Percentiles rank a stretch among this genome's conserved stretches.
phyloP scores from a whole-genome alignment of 2,329 filamentous ascomycete species.

The Colletotrichum trifolii region DNA sequence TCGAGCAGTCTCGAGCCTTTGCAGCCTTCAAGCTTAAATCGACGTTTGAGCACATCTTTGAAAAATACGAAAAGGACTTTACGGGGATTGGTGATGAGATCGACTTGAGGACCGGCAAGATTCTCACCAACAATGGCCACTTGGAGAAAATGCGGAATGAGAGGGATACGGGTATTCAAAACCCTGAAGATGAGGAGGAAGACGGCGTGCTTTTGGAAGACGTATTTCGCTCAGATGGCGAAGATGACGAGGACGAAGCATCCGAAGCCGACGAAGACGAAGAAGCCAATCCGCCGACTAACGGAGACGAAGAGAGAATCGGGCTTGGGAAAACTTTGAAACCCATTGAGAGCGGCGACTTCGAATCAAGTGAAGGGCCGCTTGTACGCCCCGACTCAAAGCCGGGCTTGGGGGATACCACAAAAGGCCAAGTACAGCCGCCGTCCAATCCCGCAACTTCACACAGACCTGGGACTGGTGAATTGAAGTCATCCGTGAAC shows the following conservation, averaged over 20 bases:
- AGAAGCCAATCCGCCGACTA: conserved; percentile 39
- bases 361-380: too few relatives aligned
- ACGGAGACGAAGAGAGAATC: conserved; percentile 44
- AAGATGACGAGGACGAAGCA: conserved; percentile 41
- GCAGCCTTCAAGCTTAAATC: conserved; percentile 81
- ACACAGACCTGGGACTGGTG: conserved; percentile 38
- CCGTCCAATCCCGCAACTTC: conserved; percentile 39
- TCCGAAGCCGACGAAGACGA: conserved; percentile 34
- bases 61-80: conserved; percentile 88
- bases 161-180: conserved; percentile 57
- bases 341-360: not conserved
- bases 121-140: conserved; percentile 94
- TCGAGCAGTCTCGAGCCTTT: conserved; percentile 70
- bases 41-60: conserved; percentile 89
- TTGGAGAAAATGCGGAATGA: conserved; percentile 69
- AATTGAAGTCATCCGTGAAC: conserved; percentile 23
- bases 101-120: conserved; percentile 81
- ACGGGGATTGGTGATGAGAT: conserved; percentile 88
- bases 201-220: conserved; percentile 47
- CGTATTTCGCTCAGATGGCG: conserved; percentile 40
- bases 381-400: conserved; percentile 1
- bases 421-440: conserved; percentile 18
- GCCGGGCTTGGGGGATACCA: not conserved
- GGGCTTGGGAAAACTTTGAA: conserved; percentile 28
- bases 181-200: conserved; percentile 50